These are phyloP conservation scores for Castanea mollissima DNA, from an alignment of 306 rosid species.

Conservation along the genomic window DNA sequence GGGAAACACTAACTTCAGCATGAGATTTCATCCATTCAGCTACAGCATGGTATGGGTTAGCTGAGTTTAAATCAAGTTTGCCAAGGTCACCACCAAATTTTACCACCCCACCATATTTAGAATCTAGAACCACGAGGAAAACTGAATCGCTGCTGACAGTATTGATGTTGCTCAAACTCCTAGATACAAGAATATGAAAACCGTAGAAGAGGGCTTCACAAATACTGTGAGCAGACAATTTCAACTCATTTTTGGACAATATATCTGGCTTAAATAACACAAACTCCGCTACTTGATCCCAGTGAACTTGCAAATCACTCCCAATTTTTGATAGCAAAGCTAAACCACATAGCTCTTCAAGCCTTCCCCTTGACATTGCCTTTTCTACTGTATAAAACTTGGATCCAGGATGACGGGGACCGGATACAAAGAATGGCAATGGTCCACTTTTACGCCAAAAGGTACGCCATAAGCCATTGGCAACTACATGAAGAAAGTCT, in stretches of 20 bases:
- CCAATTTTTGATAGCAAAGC: slow-evolving; percentile 64
- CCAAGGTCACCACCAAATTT: slow-evolving; percentile 81
- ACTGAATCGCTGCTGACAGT: slow-evolving; percentile 57
- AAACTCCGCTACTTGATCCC: slow-evolving; percentile 85
- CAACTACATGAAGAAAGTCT: slow-evolving; percentile 74
- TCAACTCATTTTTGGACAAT: slow-evolving; percentile 47
- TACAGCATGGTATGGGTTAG: slow-evolving; percentile 61
- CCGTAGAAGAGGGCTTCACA: slow-evolving; percentile 94
- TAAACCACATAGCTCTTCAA: slow-evolving; percentile 65
- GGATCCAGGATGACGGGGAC: slow-evolving; percentile 72
- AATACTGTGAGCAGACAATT: slow-evolving; percentile 47
- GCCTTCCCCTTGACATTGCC: slow-evolving; percentile 77
- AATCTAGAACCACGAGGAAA: slow-evolving; percentile 70
- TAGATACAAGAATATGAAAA: slow-evolving; percentile 75
- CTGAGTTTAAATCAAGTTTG: slow-evolving; percentile 67
- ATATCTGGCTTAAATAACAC: slow-evolving; percentile 64
- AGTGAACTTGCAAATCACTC: slow-evolving; percentile 48
- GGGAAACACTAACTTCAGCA: slow-evolving; percentile 68
- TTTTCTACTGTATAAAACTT: slow-evolving; percentile 71
- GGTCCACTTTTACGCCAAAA: slow-evolving; percentile 90
- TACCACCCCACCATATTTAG: slow-evolving; percentile 68
- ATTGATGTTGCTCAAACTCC: slow-evolving; percentile 68
- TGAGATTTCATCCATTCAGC: slow-evolving; percentile 73
- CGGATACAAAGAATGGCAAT: slow-evolving; percentile 67
- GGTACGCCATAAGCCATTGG: slow-evolving; percentile 84